Base-by-base conservation (phyloP, 2,329 filamentous ascomycete genomes). In the Metarhizium robertsii region DNA sequence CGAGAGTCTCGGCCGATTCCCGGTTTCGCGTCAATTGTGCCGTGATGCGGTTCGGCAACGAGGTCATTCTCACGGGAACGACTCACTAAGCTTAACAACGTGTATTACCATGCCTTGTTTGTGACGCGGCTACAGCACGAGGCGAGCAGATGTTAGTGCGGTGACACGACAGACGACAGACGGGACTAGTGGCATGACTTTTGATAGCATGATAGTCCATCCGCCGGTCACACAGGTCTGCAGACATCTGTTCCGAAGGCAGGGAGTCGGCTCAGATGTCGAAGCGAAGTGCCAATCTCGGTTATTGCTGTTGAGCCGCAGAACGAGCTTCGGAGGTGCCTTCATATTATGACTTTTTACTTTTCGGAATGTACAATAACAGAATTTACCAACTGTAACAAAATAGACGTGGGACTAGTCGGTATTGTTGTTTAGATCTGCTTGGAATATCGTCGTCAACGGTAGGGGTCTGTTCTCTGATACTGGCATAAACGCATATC, bases 221-320 rank as follows among this genome's bases (percentile, higher is more conserved):
- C 6, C 16, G 42, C 25, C 45, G 8, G 45, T 48, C 14, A 48
- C 45, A 30, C 50, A 32, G 14, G 18, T 7, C 7, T 14, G 11
- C 13, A n/a, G 30, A 51, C 30, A 29, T 40, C 40, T 14, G 50
- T 38, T 11, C 40, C 30, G 25, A 43, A 10, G n/a, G 4, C 50
- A 14, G 18, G 8, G 16, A n/a, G n/a, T 42, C 36, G 50, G 40
- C 50, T 32, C 45, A 16, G 25, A 32, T 30, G 30, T 43, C 13
- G 50, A 52, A 52, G 50, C 50, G 50, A 52, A 52, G 18, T 43
- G 18, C n/a, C 20, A 25, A 52, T 52, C 36, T 52, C 50, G 50
- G 50, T 34, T 52, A 52, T 30, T 16, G 6, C 45, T 29, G 45
- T 30, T 18, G 20, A 30, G 25, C 25, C 8, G n/a, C 42, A 20